A percentile compares a stretch with the other conserved stretches of the same genome.
Conservation (phyloP, 768 basidiomycete genomes). For the Russula abietina region DNA sequence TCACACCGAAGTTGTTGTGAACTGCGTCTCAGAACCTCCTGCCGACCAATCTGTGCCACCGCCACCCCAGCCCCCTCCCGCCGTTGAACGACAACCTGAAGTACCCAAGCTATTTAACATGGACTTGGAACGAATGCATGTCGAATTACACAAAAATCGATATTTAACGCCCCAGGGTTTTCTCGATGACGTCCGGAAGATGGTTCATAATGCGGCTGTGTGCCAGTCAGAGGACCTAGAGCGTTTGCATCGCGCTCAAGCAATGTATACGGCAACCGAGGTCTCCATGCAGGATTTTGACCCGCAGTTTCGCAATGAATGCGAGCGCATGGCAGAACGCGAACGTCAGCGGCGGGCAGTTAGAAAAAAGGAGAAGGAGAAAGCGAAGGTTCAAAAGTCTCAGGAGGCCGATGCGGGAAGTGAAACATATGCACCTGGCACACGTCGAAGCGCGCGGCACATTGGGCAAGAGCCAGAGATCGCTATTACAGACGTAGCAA, state of each 20-base stretch:
- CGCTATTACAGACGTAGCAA: constrained; percentile 65
- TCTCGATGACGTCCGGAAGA: constrained; percentile 73
- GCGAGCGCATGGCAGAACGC: constrained; percentile 77
- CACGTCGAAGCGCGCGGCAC: constrained; percentile 64
- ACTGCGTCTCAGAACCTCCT: constrained; percentile 10
- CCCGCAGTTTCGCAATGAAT: constrained; percentile 68
- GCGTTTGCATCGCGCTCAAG: constrained; percentile 71
- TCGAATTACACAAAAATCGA: constrained; percentile 71
- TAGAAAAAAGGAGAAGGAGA: constrained; percentile 31
- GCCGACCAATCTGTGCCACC: constrained; percentile 15
- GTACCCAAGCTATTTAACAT: constrained; percentile 66
- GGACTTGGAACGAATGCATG: constrained; percentile 89
- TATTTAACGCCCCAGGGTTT: constrained; percentile 89
- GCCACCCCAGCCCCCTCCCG: constrained; percentile 27
- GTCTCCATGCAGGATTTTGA: constrained; percentile 87
- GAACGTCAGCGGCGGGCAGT: constrained; percentile 64
- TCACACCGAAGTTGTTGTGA: constrained; percentile 24
- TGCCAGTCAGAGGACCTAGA: constrained; percentile 62
- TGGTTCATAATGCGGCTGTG: constrained; percentile 66
- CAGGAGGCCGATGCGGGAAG: constrained; percentile 33
- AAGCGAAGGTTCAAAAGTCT: constrained; percentile 31
- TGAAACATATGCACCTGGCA: constrained; percentile 41
- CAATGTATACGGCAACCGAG: constrained; percentile 82
- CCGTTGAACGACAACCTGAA: constrained; percentile 35
- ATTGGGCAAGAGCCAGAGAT: constrained; percentile 70